These are phyloP conservation scores for Backusella mclennaniae DNA, from an alignment of 192 early-diverging fungal genomes.

Conservation along the genomic window DNA sequence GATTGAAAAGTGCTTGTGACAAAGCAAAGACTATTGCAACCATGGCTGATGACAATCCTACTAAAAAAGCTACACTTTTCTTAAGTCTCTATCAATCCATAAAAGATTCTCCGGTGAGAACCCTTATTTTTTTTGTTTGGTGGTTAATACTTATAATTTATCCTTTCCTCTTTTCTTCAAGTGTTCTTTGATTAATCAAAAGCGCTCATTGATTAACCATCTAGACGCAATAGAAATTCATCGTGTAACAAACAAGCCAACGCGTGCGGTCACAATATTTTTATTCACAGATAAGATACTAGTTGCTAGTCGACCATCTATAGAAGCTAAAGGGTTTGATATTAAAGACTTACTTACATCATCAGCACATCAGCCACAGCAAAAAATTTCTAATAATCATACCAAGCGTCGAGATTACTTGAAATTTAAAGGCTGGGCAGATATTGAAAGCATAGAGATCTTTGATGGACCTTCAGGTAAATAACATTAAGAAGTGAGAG, in stretches of 20 bases:
- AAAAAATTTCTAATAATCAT: slow-evolving; percentile 1
- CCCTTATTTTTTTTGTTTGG: not conserved
- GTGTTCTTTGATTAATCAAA: slow-evolving; percentile 37
- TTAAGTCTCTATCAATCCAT: slow-evolving; percentile 32
- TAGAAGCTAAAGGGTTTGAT: slow-evolving; percentile 24
- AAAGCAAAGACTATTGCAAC: slow-evolving; percentile 33
- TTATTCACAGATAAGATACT: slow-evolving; percentile 40
- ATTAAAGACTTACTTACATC: slow-evolving; percentile 17
- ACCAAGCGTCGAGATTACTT: not conserved
- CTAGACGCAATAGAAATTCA: slow-evolving; percentile 36
- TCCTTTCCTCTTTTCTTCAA: not conserved
- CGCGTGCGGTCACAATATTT: slow-evolving; percentile 32
- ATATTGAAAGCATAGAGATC: slow-evolving; percentile 34
- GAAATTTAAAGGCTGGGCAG: slow-evolving; percentile 39
- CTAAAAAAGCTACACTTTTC: slow-evolving; percentile 35
- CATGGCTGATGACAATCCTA: slow-evolving; percentile 38
- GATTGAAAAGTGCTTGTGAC: slow-evolving; percentile 16
- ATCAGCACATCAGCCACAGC: not conserved
- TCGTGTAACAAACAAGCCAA: slow-evolving; percentile 22
- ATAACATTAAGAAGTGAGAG: not conserved
- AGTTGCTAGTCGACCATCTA: slow-evolving; percentile 29
- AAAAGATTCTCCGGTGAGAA: slow-evolving; percentile 31
- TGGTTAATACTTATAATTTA: not conserved
- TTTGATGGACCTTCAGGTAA: slow-evolving; percentile 23
- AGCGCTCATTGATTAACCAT: slow-evolving; percentile 23